Evolutionary conservation across 164 flowering plant genomes (phyloP).

Genomic region (Nelumbo lutea): DNA sequence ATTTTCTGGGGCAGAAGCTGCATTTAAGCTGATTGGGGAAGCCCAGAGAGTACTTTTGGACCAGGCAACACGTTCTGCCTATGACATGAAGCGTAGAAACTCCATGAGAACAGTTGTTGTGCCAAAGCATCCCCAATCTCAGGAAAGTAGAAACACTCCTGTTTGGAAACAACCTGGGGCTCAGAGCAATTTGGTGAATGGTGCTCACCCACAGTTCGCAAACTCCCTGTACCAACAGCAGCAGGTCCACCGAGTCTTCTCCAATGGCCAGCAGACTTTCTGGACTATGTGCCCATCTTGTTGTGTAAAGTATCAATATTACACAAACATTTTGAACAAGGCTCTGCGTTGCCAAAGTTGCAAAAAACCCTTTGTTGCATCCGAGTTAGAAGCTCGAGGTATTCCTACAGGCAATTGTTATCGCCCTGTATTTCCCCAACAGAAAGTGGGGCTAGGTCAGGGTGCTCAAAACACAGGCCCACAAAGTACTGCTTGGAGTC

Average conservation of each 20-base stretch:
- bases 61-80: conserved; percentile 28
- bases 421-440: conserved; percentile 12
- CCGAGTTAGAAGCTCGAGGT: conserved; percentile 25
- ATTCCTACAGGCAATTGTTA: conserved; percentile 4
- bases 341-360: conserved; percentile 29
- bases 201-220: conserved; percentile 11
- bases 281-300: conserved; percentile 39
- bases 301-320: conserved; percentile 25
- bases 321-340: conserved; percentile 21
- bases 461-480: conserved; percentile 12
- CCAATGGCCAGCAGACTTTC: conserved; percentile 20
- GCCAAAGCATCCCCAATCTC: conserved; percentile 25
- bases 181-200: conserved; percentile 14
- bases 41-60: conserved; percentile 66
- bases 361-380: conserved; percentile 23
- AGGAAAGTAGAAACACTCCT: conserved; percentile 8
- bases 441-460: conserved; percentile 17
- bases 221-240: conserved; percentile 19
- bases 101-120: conserved; percentile 6
- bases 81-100: conserved; percentile 43
- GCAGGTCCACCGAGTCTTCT: conserved; percentile 15
- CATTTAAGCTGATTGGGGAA: conserved; percentile 76
- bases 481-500: conserved; percentile 13
- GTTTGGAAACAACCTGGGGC: conserved; percentile 16
- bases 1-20: conserved; percentile 81